These are phyloP conservation scores for Naganishia vaughanmartiniae DNA, from an alignment of 768 basidiomycete genomes.

Conservation along the genomic window DNA sequence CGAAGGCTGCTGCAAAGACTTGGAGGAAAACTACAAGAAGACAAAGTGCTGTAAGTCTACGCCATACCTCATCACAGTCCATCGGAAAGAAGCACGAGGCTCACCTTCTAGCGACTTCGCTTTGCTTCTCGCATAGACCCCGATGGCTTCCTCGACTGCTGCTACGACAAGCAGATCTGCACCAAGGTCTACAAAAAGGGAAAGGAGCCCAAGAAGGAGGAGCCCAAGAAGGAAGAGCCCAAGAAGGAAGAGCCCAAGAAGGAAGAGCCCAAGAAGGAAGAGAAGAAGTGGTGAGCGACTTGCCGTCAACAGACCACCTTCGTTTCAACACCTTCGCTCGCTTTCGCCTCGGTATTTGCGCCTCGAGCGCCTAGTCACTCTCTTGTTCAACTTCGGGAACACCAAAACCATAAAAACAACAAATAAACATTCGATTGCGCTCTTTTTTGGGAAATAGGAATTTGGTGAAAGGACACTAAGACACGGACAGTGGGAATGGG, in stretches of 20 bases:
- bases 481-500: background rate
- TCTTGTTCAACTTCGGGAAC: background rate
- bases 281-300: constrained; percentile 14
- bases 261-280: no score
- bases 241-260: no score
- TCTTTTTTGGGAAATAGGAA: background rate
- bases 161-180: constrained; percentile 17
- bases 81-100: background rate
- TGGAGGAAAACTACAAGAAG: constrained; percentile 1
- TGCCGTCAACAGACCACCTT: background rate
- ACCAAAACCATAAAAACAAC: background rate
- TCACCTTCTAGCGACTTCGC: background rate
- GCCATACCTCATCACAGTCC: background rate
- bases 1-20: constrained; percentile 13
- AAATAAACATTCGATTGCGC: background rate
- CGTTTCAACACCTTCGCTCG: background rate
- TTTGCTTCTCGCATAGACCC: constrained; percentile 2
- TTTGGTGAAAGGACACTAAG: background rate
- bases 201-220: constrained; percentile 1
- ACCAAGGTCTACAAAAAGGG: constrained; percentile 11
- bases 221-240: no score
- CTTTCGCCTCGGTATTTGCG: background rate
- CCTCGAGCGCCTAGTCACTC: background rate
- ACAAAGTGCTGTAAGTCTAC: constrained; percentile 4
- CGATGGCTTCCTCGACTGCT: constrained; percentile 16